phyloP scores from a whole-genome alignment of 2,329 filamentous ascomycete species.

The Thelonectria rubi region DNA sequence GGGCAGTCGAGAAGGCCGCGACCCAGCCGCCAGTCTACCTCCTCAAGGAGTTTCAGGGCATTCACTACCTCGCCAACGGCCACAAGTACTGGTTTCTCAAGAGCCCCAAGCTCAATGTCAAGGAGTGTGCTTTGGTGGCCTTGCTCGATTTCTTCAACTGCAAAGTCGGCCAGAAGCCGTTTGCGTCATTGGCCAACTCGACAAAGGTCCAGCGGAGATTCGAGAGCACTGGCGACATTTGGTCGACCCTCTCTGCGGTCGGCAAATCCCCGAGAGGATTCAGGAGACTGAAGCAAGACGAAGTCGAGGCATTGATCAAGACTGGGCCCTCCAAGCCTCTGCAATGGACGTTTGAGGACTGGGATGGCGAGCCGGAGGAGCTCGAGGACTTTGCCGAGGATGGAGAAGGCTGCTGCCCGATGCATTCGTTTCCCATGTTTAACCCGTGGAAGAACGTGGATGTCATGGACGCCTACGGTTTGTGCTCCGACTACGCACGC shows the following conservation, averaged over 20 bases:
- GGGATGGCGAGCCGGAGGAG: slow-evolving; percentile 12
- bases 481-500: slow-evolving; percentile 10
- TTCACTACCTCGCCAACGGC: slow-evolving; percentile 6
- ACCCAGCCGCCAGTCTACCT: slow-evolving; percentile 4
- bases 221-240: neutral
- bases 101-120: neutral
- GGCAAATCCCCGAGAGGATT: neutral
- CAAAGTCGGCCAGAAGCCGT: slow-evolving; percentile 2
- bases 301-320: slow-evolving; percentile 14
- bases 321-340: slow-evolving; percentile 1
- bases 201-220: neutral
- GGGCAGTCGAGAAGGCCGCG: slow-evolving; percentile 8
- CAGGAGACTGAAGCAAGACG: neutral
- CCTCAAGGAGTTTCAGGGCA: slow-evolving; percentile 6
- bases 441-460: slow-evolving; percentile 18
- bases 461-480: slow-evolving; percentile 6
- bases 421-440: slow-evolving; percentile 20
- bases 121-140: slow-evolving; percentile 15
- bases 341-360: slow-evolving; percentile 6
- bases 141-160: slow-evolving; percentile 18
- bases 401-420: slow-evolving; percentile 15
- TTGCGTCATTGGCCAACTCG: slow-evolving; percentile 6
- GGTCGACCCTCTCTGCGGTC: neutral
- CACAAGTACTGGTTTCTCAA: slow-evolving; percentile 19
- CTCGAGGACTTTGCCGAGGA: slow-evolving; percentile 9